Evolutionary conservation across 805 yeast species (phyloP), one percentile per base, ranked within the genome.

Genomic region (Metschnikowia baotianmanensis): DNA sequence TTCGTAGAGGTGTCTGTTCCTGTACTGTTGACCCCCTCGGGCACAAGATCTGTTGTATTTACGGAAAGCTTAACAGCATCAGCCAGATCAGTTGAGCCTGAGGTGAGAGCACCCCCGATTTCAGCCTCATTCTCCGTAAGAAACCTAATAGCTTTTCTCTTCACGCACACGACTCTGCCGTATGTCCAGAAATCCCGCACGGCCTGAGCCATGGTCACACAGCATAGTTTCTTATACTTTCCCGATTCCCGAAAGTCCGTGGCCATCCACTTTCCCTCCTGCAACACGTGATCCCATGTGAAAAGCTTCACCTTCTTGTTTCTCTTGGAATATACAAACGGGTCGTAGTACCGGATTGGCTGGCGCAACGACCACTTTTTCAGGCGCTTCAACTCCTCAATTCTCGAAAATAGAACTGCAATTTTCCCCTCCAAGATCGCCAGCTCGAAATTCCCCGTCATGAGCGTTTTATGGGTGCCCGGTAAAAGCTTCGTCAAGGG

Each of bases 321-420:
- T 19, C 45, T 28, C 19, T 51, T 56, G 6, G 50, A 40, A 32
- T 53, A 56, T 3, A 53, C 41, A 46, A 76, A 76, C 0, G 98
- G 96, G 49, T 87, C 95, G 10, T 71, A 56, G 53, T 73, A 83
- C 47, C 77, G 74, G 38, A 75, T 69, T 0, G 95, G 96, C 59
- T 93, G 99, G 38, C 95, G 73, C 38, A 93, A 67, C 17, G 96
- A 83, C 98, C 99, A 93, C 53, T 86, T 81, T 2, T 86, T 85
- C 43, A 83, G 83, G 34, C 95, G 71, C 59, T 88, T 87, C 47
- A 93, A 71, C 59, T 91, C 98, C 56, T 91, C 98, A 34, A 93
- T 90, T 46, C 98, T 72, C 2, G 95, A 84, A 53, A 88, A 85
- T 15, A 88, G 80, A 9, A 89, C 96, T 0, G 95, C 86, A 3